Conservation (phyloP, 257 asterid genomes). For the Gardenia jasminoides region DNA sequence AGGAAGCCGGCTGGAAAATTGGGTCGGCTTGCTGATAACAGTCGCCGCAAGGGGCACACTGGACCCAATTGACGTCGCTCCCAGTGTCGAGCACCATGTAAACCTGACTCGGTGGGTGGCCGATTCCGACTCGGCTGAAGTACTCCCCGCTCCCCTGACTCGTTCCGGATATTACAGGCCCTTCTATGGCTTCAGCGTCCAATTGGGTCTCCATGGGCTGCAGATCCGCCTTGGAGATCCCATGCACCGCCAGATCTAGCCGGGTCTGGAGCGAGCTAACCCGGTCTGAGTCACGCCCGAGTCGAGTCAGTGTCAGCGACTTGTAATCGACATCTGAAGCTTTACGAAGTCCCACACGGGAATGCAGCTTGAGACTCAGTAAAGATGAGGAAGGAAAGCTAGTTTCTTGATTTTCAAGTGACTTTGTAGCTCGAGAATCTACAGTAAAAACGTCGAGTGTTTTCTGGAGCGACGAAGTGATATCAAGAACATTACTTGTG, state of each 20-base stretch:
- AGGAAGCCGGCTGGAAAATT: slow-evolving; percentile 70
- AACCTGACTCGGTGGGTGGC: slow-evolving; percentile 63
- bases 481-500: slow-evolving; percentile 38
- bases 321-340: slow-evolving; percentile 48
- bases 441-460: slow-evolving; percentile 43
- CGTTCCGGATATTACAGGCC: slow-evolving; percentile 76
- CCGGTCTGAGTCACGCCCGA: slow-evolving; percentile 77
- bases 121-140: slow-evolving; percentile 80
- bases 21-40: slow-evolving; percentile 98
- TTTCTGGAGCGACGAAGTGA: slow-evolving; percentile 44
- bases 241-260: slow-evolving; percentile 61
- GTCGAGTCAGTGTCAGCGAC: slow-evolving; percentile 56
- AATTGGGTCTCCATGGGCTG: slow-evolving; percentile 53
- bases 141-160: slow-evolving; percentile 99
- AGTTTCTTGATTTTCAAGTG: slow-evolving; percentile 37
- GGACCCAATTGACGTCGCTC: slow-evolving; percentile 93
- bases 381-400: slow-evolving; percentile 20
- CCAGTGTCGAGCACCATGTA: slow-evolving; percentile 93
- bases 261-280: slow-evolving; percentile 67
- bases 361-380: slow-evolving; percentile 53
- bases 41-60: slow-evolving; percentile 90
- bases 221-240: slow-evolving; percentile 60
- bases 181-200: slow-evolving; percentile 53
- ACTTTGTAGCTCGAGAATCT: slow-evolving; percentile 25
- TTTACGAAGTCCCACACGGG: slow-evolving; percentile 57